Conservation (phyloP, 768 basidiomycete species). For the Rhodosporidiobolus sp. region DNA sequence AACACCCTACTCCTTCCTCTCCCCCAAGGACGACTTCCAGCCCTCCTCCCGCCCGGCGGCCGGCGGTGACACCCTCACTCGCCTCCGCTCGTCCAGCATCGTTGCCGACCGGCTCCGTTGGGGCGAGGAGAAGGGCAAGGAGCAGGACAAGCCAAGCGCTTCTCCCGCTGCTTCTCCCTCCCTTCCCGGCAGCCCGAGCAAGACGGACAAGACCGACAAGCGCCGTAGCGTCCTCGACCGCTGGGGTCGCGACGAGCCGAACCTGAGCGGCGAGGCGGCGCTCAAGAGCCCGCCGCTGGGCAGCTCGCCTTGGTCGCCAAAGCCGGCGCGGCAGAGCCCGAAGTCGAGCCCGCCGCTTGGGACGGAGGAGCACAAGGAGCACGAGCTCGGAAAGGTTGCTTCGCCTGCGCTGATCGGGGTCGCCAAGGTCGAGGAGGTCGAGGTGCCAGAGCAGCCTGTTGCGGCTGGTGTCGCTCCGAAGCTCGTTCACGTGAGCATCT, state of each 20-base stretch:
- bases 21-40: not conserved
- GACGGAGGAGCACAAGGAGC: not conserved
- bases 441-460: not conserved
- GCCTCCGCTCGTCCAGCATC: conserved; percentile 24
- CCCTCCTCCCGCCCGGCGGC: not conserved
- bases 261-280: not conserved
- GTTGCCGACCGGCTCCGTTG: conserved; percentile 34
- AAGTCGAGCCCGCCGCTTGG: not conserved
- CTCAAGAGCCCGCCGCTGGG: not conserved
- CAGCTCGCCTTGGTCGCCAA: not conserved
- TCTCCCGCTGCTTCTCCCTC: not conserved
- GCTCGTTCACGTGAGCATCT: conserved; percentile 12
- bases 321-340: not conserved
- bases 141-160: not conserved
- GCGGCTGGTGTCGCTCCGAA: not conserved
- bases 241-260: conserved; percentile 27
- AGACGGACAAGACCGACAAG: conserved; percentile 24
- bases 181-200: conserved; percentile 3
- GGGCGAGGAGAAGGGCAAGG: not conserved
- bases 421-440: conserved; percentile 7
- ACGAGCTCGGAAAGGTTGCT: not conserved
- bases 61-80: conserved; percentile 19
- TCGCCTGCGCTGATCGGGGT: not conserved
- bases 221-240: conserved; percentile 30
- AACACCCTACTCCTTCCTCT: not conserved